A percentile compares a stretch with the other conserved stretches of the same genome.
Evolutionary conservation across 768 basidiomycete genomes (phyloP).

Genomic region (Butyriboletus loyo): DNA sequence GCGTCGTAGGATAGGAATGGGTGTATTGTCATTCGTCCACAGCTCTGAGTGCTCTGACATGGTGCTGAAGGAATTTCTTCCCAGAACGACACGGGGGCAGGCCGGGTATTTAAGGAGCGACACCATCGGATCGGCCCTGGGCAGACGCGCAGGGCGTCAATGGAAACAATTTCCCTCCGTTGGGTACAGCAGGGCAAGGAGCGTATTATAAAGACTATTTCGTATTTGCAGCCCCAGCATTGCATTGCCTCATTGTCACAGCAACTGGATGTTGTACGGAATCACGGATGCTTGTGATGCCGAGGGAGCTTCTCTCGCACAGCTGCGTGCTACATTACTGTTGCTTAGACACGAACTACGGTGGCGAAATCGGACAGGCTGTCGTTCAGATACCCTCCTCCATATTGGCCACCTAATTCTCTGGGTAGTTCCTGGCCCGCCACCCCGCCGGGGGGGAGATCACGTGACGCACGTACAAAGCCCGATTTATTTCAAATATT

Average conservation of each 20-base stretch:
- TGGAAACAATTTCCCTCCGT: neutral
- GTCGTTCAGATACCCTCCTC: neutral
- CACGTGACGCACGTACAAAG: too few relatives aligned
- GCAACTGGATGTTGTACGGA: neutral
- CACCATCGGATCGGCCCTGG: too few relatives aligned
- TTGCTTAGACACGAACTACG: too few relatives aligned
- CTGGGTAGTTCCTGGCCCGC: too few relatives aligned
- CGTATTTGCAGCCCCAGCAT: neutral
- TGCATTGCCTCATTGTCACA: neutral
- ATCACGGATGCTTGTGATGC: neutral
- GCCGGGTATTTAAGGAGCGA: neutral
- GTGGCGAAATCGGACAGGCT: neutral
- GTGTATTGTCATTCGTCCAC: neutral
- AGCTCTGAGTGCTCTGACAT: conserved; percentile 9
- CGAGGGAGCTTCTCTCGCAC: neutral
- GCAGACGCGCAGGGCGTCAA: conserved; percentile 1
- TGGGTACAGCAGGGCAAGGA: neutral
- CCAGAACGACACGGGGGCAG: neutral
- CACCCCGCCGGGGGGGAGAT: too few relatives aligned
- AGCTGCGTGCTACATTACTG: too few relatives aligned
- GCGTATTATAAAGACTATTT: neutral
- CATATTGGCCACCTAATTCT: too few relatives aligned
- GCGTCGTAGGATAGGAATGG: conserved; percentile 33
- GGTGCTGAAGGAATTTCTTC: neutral
- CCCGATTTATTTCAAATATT: too few relatives aligned